phyloP scores from a whole-genome alignment of 169 alveolate genomes.

The Cryptosporidium canis region DNA sequence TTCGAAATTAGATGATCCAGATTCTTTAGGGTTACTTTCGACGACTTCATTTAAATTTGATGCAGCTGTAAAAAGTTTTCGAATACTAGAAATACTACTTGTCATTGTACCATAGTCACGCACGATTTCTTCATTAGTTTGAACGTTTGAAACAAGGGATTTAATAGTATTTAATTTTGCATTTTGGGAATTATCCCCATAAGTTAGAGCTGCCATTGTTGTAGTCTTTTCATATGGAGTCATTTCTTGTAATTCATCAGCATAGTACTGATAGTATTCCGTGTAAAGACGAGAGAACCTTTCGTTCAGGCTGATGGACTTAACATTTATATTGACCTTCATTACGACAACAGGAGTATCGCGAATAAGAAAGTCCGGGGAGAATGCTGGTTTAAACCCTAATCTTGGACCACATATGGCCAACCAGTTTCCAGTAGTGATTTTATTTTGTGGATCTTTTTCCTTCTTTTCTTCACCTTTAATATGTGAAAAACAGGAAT shows the following conservation, averaged over 20 bases:
- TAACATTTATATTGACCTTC: slow-evolving; percentile 59
- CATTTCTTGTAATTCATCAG: slow-evolving; percentile 66
- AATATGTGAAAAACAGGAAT: slow-evolving; percentile 52
- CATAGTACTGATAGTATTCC: slow-evolving; percentile 59
- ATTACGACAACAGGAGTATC: slow-evolving; percentile 60
- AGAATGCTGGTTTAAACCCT: slow-evolving; percentile 67
- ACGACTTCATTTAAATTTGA: slow-evolving; percentile 17
- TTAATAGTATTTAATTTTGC: slow-evolving; percentile 40
- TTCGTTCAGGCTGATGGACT: slow-evolving; percentile 57
- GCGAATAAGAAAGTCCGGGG: slow-evolving; percentile 64
- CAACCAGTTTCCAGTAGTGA: slow-evolving; percentile 69
- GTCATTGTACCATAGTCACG: slow-evolving; percentile 60
- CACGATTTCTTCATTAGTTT: slow-evolving; percentile 40
- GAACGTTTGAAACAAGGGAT: slow-evolving; percentile 55
- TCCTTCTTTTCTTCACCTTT: slow-evolving; percentile 3
- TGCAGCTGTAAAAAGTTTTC: slow-evolving; percentile 59
- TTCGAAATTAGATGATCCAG: not conserved
- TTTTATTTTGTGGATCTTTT: slow-evolving; percentile 41
- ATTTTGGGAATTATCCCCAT: slow-evolving; percentile 61
- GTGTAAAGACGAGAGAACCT: slow-evolving; percentile 63
- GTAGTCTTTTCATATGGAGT: slow-evolving; percentile 63
- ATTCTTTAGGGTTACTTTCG: not conserved
- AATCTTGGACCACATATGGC: slow-evolving; percentile 71
- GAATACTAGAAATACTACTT: slow-evolving; percentile 57
- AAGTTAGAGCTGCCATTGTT: slow-evolving; percentile 71